phyloP scores from a whole-genome alignment of 768 basidiomycete genomes.

The Lactarius akahatsu region DNA sequence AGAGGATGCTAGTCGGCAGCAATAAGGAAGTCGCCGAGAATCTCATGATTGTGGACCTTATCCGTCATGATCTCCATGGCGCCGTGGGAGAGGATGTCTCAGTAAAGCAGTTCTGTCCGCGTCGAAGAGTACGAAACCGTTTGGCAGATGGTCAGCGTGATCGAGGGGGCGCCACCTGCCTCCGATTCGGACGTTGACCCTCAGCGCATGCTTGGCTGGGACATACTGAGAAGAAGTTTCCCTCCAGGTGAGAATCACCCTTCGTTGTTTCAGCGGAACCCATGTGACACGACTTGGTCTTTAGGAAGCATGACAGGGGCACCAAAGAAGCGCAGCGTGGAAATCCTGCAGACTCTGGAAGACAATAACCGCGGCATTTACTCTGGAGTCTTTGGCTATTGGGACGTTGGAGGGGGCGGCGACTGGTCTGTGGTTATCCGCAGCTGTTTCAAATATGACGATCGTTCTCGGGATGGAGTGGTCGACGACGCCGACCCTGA shows the following conservation, averaged over 20 bases:
- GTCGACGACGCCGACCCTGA: conserved; percentile 17
- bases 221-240: conserved; percentile 72
- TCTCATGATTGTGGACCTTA: conserved; percentile 97
- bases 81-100: conserved; percentile 79
- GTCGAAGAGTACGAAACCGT: conserved; percentile 94
- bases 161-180: conserved; percentile 57
- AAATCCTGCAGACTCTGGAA: conserved; percentile 83
- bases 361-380: conserved; percentile 72
- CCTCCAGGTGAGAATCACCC: conserved; percentile 66
- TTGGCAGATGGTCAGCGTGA: conserved; percentile 93
- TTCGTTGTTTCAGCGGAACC: conserved; percentile 1
- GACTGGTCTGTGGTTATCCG: conserved; percentile 96
- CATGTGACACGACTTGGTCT: background rate
- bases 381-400: conserved; percentile 92
- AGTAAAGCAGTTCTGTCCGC: conserved; percentile 79
- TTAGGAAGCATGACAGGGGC: conserved; percentile 97
- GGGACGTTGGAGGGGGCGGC: conserved; percentile 82
- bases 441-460: conserved; percentile 79
- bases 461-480: conserved; percentile 27
- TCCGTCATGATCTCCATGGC: conserved; percentile 86
- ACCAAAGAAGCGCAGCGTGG: conserved; percentile 90
- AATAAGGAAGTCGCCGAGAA: conserved; percentile 95
- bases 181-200: conserved; percentile 34
- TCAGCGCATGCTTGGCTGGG: conserved; percentile 66
- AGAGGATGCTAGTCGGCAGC: conserved; percentile 59